Evolutionary conservation across 345 rosid species (phyloP).

Genomic region (Citrus medica): DNA sequence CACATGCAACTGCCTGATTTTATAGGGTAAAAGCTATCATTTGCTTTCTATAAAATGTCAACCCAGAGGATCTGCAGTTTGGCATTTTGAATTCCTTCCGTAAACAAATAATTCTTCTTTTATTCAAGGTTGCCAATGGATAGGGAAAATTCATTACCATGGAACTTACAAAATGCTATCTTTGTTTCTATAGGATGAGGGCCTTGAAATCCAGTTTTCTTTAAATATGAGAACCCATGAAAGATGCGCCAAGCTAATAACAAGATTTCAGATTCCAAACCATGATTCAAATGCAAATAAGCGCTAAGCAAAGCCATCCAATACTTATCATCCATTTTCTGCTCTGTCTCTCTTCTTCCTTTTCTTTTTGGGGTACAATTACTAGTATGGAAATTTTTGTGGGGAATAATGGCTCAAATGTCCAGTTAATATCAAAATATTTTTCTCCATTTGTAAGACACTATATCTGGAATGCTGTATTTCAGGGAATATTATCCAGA

Average conservation of each 20-base stretch:
- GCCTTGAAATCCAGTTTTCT: too few species aligned
- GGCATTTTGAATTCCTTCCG: not conserved
- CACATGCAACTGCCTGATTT: constrained; percentile 53
- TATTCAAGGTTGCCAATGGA: not conserved
- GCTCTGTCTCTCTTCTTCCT: not conserved
- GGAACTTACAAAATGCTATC: too few species aligned
- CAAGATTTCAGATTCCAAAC: not conserved
- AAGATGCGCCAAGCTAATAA: not conserved
- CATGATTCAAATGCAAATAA: not conserved
- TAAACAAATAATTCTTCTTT: too few species aligned
- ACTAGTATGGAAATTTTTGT: too few species aligned
- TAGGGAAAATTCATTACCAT: not conserved
- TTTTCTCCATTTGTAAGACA: not conserved
- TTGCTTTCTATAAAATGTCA: not conserved
- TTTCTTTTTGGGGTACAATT: not conserved
- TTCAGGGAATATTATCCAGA: constrained; percentile 68
- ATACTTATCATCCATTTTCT: not conserved
- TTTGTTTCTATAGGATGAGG: too few species aligned
- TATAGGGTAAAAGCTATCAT: constrained; percentile 34
- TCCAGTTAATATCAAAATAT: not conserved
- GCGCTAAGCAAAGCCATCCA: not conserved
- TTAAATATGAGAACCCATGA: not conserved
- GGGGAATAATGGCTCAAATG: not conserved
- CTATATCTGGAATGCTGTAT: not conserved
- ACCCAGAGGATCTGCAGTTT: too few species aligned